Percentiles rank a stretch among this genome's conserved stretches.
Conservation (phyloP, 164 flowering plant genomes). For the Aristolochia fimbriata region DNA sequence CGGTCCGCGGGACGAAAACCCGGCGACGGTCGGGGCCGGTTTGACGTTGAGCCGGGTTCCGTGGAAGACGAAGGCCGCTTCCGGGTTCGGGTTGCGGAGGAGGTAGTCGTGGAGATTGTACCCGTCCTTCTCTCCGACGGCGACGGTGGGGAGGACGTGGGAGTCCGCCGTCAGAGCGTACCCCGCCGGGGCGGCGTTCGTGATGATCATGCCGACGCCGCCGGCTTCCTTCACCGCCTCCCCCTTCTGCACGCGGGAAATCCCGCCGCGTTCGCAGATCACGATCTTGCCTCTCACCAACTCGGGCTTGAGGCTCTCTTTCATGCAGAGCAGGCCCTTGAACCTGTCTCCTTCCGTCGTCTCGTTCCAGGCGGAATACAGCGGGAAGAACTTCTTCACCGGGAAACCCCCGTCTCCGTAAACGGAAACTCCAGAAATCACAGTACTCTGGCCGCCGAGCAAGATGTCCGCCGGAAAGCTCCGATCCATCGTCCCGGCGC, state of each 20-base stretch:
- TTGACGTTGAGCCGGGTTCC: slow-evolving; percentile 30
- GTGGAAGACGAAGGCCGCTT: slow-evolving; percentile 23
- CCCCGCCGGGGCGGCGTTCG: slow-evolving; percentile 19
- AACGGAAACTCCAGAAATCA: slow-evolving; percentile 32
- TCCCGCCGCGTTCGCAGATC: slow-evolving; percentile 32
- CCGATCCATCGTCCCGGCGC: slow-evolving; percentile 48
- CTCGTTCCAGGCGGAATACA: slow-evolving; percentile 21
- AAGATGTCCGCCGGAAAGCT: slow-evolving; percentile 34
- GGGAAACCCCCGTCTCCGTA: slow-evolving; percentile 21
- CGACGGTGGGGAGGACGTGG: slow-evolving; percentile 33
- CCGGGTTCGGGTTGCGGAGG: slow-evolving; percentile 6
- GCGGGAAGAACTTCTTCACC: slow-evolving; percentile 12
- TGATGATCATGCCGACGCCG: slow-evolving; percentile 37
- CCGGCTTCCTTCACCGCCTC: slow-evolving; percentile 33
- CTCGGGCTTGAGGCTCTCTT: slow-evolving; percentile 22
- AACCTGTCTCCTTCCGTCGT: slow-evolving; percentile 1
- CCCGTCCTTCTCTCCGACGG: slow-evolving; percentile 21
- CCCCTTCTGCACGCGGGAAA: slow-evolving; percentile 23
- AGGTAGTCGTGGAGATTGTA: slow-evolving; percentile 13
- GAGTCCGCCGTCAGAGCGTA: slow-evolving; percentile 36
- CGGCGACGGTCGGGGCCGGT: slow-evolving; percentile 47
- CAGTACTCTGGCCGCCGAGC: slow-evolving; percentile 24
- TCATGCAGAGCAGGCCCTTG: slow-evolving; percentile 21
- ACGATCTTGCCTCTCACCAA: slow-evolving; percentile 39
- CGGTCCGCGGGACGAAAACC: slow-evolving; percentile 57